Base-by-base conservation (phyloP, 192 early-diverging fungal species). In the Chytriomyces sp. region DNA sequence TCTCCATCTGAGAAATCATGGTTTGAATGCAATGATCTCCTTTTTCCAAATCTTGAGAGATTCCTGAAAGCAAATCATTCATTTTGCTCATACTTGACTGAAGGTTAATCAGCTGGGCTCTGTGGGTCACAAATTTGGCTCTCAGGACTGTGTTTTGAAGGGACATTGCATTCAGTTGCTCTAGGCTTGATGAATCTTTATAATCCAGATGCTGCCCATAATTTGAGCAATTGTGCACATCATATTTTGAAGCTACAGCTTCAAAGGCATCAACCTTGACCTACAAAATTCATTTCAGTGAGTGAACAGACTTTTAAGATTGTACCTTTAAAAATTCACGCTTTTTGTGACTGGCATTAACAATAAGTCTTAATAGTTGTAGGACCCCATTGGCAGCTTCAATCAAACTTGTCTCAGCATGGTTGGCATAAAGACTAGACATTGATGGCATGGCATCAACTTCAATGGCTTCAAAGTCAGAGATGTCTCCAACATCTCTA, bases 1-100 rank as follows among this genome's bases (percentile, higher is more conserved):
- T 17, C 19, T 68, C 65, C 52, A 56, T 68, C 25, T 55, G 52
- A 30, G n/a, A 1, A 55, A 68, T 55, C 65, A 68, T 68, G 7
- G 5, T 1, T 26, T 68, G 10, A n/a, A 55, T 68, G 32, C 12
- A 26, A 44, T 17, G 22, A 36, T 68, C 53, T 26, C 52, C 65
- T 4, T 53, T 19, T 52, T 68, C 65, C 19, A 68, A 33, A 7
- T 8, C 41, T 12, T 32, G 25, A 10, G 41, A 17, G 30, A 54
- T 19, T 10, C 52, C n/a, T 6, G 44, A 30, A 0, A 68, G 32
- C 17, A 52, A 33, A 17, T 19, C 6, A 68, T 53, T 55, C 32
- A 55, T 17, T 4, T 55, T 68, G 52, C 32, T 31, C 4, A 54
- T 17, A 36, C 36, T 68, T 31, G 52, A 19, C 8, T 14, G 4